These are phyloP conservation scores for Pyrenula massariospora DNA, from an alignment of 495 filamentous ascomycete species.

Conservation along the genomic window DNA sequence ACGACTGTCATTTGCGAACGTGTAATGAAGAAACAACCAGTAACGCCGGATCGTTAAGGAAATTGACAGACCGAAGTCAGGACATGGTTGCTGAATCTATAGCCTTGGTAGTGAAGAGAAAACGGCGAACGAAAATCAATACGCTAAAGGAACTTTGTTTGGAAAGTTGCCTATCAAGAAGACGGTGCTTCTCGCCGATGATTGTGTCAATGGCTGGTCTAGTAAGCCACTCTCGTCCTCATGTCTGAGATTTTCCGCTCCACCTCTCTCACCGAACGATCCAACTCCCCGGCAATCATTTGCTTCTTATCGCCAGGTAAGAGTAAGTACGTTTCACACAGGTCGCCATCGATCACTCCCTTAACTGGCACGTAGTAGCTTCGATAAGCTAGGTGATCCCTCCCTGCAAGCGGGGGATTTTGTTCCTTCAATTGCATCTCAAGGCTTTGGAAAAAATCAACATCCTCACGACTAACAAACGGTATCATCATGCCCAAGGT, in stretches of 20 bases:
- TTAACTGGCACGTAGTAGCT: slow-evolving; percentile 97
- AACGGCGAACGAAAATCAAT: too few species aligned
- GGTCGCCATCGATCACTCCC: slow-evolving; percentile 93
- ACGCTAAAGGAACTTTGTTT: not conserved
- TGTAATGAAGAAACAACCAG: slow-evolving; percentile 3
- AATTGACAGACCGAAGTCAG: slow-evolving; percentile 1
- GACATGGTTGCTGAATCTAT: not conserved
- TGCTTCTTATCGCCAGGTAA: slow-evolving; percentile 78
- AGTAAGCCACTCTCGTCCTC: slow-evolving; percentile 79
- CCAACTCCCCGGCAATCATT: slow-evolving; percentile 87
- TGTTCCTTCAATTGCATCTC: slow-evolving; percentile 77
- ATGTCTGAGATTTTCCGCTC: slow-evolving; percentile 94
- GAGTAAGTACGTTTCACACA: slow-evolving; percentile 82
- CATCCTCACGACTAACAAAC: slow-evolving; percentile 80
- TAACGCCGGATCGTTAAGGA: slow-evolving; percentile 7
- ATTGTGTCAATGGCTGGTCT: slow-evolving; percentile 9
- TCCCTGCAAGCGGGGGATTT: slow-evolving; percentile 74
- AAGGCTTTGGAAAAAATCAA: slow-evolving; percentile 92
- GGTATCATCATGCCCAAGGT: slow-evolving; percentile 88
- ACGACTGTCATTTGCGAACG: too few species aligned
- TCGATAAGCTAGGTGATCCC: slow-evolving; percentile 90
- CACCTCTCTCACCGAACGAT: slow-evolving; percentile 80
- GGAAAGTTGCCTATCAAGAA: not conserved
- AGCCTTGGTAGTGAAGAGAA: not conserved
- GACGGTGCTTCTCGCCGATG: slow-evolving; percentile 1